A percentile compares a stretch with the other conserved stretches of the same genome.
phyloP scores from a whole-genome alignment of 2,329 filamentous ascomycete species.

The Colletotrichum phormii region DNA sequence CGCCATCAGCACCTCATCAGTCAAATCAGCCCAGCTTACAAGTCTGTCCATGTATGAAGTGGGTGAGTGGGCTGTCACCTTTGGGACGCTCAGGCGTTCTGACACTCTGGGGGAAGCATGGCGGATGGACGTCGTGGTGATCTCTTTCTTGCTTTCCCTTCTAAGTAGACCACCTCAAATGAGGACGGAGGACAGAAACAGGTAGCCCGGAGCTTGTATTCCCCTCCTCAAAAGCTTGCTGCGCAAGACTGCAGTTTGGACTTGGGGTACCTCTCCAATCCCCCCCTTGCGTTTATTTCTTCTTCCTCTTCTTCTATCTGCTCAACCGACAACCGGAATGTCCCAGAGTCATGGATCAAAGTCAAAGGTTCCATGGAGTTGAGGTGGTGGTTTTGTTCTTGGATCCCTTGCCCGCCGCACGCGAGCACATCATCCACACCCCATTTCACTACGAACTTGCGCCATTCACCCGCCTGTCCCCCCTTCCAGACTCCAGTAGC shows the following conservation, averaged over 20 bases:
- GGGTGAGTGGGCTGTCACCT: conserved; percentile 23
- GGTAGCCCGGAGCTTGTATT: background rate
- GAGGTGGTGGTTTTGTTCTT: conserved; percentile 13
- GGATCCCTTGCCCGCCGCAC: conserved; percentile 33
- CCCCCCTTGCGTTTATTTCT: background rate
- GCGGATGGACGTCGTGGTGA: background rate
- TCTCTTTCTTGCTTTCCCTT: background rate
- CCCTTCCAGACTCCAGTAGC: conserved; percentile 12
- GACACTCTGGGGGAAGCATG: background rate
- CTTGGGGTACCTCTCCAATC: background rate
- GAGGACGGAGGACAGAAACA: background rate
- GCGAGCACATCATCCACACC: conserved; percentile 34
- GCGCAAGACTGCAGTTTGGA: background rate
- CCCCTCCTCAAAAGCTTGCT: background rate
- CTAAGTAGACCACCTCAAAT: background rate
- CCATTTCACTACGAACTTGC: conserved; percentile 29
- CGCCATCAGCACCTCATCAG: conserved; percentile 26
- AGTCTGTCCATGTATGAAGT: conserved; percentile 21
- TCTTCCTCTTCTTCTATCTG: background rate
- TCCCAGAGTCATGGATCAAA: conserved; percentile 17
- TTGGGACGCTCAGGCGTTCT: background rate
- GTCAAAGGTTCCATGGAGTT: conserved; percentile 14
- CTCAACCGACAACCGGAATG: background rate
- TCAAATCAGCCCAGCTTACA: conserved; percentile 14
- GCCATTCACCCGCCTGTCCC: conserved; percentile 21